A percentile compares a stretch with the other conserved stretches of the same genome.
Conservation (phyloP, 2,329 filamentous ascomycete species). For the Orbilia ellipsospora region DNA sequence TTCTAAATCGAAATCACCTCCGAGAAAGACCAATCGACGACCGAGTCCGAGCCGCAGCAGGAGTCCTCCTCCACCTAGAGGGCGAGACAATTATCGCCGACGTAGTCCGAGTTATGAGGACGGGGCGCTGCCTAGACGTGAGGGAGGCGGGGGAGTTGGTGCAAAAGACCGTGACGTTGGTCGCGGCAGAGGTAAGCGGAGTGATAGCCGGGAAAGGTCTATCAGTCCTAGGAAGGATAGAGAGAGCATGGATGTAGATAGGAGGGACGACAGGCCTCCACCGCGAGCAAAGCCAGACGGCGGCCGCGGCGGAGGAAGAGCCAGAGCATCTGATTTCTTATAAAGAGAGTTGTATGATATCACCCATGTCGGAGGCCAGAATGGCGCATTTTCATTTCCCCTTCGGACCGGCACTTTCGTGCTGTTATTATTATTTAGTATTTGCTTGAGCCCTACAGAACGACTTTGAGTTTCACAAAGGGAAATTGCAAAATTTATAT, state of each 20-base stretch:
- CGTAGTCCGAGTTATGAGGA: slow-evolving; percentile 46
- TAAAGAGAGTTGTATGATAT: slow-evolving; percentile 37
- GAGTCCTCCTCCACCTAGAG: slow-evolving; percentile 38
- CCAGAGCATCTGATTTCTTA: slow-evolving; percentile 59
- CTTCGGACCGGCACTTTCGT: slow-evolving; percentile 6
- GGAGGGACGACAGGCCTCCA: slow-evolving; percentile 51
- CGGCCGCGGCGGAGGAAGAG: slow-evolving; percentile 57
- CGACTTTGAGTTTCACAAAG: slow-evolving; percentile 4
- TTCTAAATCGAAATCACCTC: slow-evolving; percentile 35
- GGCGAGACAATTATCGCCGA: slow-evolving; percentile 42
- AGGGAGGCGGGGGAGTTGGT: neutral
- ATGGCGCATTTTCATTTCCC: slow-evolving; percentile 6
- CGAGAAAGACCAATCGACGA: slow-evolving; percentile 40
- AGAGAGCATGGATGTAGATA: slow-evolving; percentile 43
- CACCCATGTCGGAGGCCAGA: neutral
- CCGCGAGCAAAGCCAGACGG: slow-evolving; percentile 44
- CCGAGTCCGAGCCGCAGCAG: slow-evolving; percentile 51
- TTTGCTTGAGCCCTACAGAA: slow-evolving; percentile 5
- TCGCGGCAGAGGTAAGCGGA: slow-evolving; percentile 39
- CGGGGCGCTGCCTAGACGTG: slow-evolving; percentile 28
- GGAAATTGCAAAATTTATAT: slow-evolving; percentile 6
- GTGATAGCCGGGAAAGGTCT: slow-evolving; percentile 44
- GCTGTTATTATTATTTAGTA: too few relatives aligned
- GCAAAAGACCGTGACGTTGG: slow-evolving; percentile 16
- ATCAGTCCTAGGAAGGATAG: slow-evolving; percentile 34